These are phyloP conservation scores for Amanita subjunquillea DNA, from an alignment of 768 basidiomycete genomes.

Conservation along the genomic window DNA sequence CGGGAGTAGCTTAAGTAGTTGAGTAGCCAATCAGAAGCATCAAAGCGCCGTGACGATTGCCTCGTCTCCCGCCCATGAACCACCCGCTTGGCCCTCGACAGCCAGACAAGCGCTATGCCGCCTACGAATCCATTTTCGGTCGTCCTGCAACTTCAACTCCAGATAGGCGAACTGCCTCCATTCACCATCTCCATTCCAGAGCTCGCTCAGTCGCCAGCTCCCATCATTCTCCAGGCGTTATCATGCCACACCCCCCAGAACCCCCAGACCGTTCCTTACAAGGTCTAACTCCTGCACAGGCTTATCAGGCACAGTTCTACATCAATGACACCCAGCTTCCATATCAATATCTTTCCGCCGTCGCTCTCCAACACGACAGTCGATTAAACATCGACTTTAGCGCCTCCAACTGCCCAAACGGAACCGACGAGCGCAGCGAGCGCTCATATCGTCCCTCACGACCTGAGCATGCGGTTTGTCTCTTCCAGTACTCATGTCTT, in stretches of 20 bases:
- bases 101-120: constrained; percentile 69
- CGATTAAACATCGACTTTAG: constrained; percentile 49
- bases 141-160: constrained; percentile 24
- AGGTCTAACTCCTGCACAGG: constrained; percentile 67
- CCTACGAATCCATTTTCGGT: constrained; percentile 85
- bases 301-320: constrained; percentile 72
- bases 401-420: constrained; percentile 15
- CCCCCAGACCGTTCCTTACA: constrained; percentile 32
- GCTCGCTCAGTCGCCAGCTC: constrained; percentile 41
- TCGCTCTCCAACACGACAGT: constrained; percentile 47
- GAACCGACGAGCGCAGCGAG: constrained; percentile 41
- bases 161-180: neutral
- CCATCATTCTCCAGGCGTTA: constrained; percentile 29
- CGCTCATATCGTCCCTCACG: constrained; percentile 31
- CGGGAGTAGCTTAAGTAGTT: neutral
- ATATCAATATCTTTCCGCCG: constrained; percentile 7
- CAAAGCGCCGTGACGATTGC: neutral
- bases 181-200: constrained; percentile 25
- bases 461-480: constrained; percentile 5
- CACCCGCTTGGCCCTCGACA: constrained; percentile 46
- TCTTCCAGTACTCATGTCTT: constrained; percentile 5
- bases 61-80: constrained; percentile 25
- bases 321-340: constrained; percentile 26
- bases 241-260: constrained; percentile 37
- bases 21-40: neutral